Evolutionary conservation across 257 asterid species (phyloP).

Genomic region (Ophiorrhiza pumila): DNA sequence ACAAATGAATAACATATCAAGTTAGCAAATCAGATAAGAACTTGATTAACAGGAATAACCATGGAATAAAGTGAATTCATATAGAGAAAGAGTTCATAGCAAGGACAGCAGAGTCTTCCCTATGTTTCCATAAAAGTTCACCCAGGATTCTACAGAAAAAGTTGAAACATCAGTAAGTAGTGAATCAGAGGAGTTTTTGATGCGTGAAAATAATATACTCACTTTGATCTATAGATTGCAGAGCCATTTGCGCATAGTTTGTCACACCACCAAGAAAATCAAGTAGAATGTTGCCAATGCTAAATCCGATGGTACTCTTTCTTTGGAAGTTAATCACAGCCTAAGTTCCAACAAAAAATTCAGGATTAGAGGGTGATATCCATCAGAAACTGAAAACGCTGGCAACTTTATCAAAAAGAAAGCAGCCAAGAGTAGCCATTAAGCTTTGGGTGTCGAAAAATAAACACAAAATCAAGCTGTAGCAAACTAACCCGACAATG

Average conservation of each 20-base stretch:
- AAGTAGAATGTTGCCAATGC: slow-evolving; percentile 89
- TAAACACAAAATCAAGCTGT: background rate
- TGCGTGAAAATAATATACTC: slow-evolving; percentile 19
- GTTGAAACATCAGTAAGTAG: background rate
- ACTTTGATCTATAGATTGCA: slow-evolving; percentile 91
- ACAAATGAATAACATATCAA: too few species aligned
- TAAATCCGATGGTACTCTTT: slow-evolving; percentile 85
- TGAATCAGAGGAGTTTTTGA: background rate
- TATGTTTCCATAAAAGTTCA: slow-evolving; percentile 83
- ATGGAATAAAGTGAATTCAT: background rate
- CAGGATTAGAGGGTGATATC: background rate
- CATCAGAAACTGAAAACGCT: background rate
- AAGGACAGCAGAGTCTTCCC: slow-evolving; percentile 89
- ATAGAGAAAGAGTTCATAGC: slow-evolving; percentile 39
- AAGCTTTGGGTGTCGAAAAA: background rate
- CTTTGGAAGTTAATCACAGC: slow-evolving; percentile 63
- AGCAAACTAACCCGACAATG: background rate
- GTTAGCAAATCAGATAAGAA: too few species aligned
- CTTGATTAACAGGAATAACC: too few species aligned
- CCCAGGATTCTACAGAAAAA: slow-evolving; percentile 57
- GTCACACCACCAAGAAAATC: slow-evolving; percentile 84
- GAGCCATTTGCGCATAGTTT: slow-evolving; percentile 76
- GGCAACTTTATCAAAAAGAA: background rate
- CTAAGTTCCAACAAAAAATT: slow-evolving; percentile 27
- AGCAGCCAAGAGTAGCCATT: background rate